Percentiles rank a stretch among this genome's conserved stretches.
Conservation (phyloP, 176 grass and related monocot genomes). For the Carex scoparia region DNA sequence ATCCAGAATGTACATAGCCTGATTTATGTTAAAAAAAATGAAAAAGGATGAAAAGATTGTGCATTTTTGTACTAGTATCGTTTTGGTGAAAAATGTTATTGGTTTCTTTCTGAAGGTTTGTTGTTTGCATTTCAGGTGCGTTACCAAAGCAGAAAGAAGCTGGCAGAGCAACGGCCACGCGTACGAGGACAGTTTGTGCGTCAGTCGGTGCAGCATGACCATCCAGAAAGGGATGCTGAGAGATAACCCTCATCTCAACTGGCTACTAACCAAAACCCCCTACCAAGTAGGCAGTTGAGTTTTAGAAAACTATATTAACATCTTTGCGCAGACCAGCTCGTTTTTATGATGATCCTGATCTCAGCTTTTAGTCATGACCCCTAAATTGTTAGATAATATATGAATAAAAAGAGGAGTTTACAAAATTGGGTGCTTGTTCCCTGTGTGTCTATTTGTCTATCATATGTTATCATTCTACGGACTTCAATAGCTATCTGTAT, state of each 20-base stretch:
- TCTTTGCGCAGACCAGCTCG: not conserved
- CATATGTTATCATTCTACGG: not conserved
- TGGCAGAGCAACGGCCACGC: conserved; percentile 71
- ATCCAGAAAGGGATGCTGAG: conserved; percentile 31
- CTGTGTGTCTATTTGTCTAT: conserved; percentile 1
- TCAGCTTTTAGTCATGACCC: not conserved
- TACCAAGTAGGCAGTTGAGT: conserved; percentile 23
- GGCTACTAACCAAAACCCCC: not conserved
- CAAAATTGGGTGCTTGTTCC: not conserved
- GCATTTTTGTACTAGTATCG: not conserved
- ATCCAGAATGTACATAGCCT: not conserved
- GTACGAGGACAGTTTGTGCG: conserved; percentile 70
- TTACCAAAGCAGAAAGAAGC: conserved; percentile 72
- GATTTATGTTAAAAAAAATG: not conserved
- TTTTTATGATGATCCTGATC: not conserved
- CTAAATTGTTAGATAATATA: conserved; percentile 16
- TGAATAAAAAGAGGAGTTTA: not conserved
- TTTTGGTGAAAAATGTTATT: not conserved
- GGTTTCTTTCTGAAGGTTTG: conserved; percentile 39
- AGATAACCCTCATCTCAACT: conserved; percentile 46
- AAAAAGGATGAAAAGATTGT: not conserved
- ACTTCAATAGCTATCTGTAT: not conserved
- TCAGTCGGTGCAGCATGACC: conserved; percentile 37
- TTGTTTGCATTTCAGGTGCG: conserved; percentile 51
- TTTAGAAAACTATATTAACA: conserved; percentile 5